phyloP scores from a whole-genome alignment of 148 eudicot species.

The Limonium bicolor region DNA sequence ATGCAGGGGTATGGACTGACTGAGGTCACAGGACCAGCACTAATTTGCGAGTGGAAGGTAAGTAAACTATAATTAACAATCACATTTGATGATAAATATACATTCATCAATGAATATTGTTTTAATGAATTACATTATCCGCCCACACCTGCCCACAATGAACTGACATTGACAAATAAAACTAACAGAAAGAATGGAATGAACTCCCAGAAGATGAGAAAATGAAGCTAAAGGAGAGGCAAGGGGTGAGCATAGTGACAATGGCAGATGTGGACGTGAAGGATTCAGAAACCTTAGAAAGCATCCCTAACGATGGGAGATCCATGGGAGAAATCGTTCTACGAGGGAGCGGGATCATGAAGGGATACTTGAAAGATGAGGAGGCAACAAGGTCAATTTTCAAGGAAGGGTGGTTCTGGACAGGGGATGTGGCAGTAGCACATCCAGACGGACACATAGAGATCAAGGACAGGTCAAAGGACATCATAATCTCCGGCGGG shows the following conservation, averaged over 20 bases:
- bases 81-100: no score
- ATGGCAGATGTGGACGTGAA: constrained; percentile 27
- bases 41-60: no score
- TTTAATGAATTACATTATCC: no score
- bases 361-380: constrained; percentile 22
- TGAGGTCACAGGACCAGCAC: constrained; percentile 24
- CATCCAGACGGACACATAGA: constrained; percentile 29
- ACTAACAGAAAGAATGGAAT: constrained; percentile 32
- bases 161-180: no score
- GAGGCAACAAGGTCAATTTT: constrained; percentile 23
- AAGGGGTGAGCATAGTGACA: constrained; percentile 22
- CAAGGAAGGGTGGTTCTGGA: constrained; percentile 28
- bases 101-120: no score
- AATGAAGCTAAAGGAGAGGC: constrained; percentile 18
- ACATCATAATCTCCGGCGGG: constrained; percentile 37
- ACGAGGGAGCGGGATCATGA: constrained; percentile 35
- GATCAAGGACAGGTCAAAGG: constrained; percentile 30
- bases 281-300: constrained; percentile 21
- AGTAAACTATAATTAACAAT: no score
- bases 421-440: constrained; percentile 29
- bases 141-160: no score
- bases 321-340: constrained; percentile 33
- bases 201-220: constrained; percentile 13
- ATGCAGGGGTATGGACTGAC: constrained; percentile 31
- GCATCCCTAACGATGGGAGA: constrained; percentile 20